Evolutionary conservation across 2,329 filamentous ascomycete genomes (phyloP), one percentile per base, ranked within the genome.

Genomic region (Apiospora hydei): DNA sequence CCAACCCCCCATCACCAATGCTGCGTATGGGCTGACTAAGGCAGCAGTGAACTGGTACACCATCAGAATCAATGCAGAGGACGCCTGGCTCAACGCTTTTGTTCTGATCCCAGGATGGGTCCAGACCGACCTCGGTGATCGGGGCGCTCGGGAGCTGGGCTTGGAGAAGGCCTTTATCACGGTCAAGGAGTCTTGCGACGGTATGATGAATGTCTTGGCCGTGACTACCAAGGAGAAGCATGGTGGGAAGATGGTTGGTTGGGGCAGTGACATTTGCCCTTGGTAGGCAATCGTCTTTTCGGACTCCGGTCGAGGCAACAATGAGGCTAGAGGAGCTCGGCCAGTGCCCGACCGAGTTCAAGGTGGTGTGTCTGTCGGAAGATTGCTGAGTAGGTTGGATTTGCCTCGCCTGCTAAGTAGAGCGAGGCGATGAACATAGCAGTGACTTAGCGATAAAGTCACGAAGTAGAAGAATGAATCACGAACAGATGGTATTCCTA

Each of bases 1-100:
- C 14, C 38, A 30, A 30, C 24, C 26, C 2, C 43, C 18, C 1
- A 38, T 71, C 30, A 16, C 16, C 30, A 69, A 61, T 41, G 78
- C 81, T 0, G 79, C 82, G 0, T 88, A 88, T 73, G 85, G 83
- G 0, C 75, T 83, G 1, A 82, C 80, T 70, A 88, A 88, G 75
- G 78, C 81, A 0, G 78, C 73, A 1, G 70, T 72, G 1, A 78
- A 81, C 69, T 81, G 77, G 77, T 72, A 79, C 26, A 78, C 77
- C 26, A 77, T 75, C 47, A 76, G 76, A 43, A 77, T 81, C 4
- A 74, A 78, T 51, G 70, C 72, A 6, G 79, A 82, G 72, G 76
- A 80, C 61, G 70, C 75, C 18, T 75, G 76, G 70, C 69, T 85
- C 41, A 75, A 76, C 7, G 73, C 78, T 3, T 75, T 83, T 51